phyloP scores from a whole-genome alignment of 305 asterid genomes.

The Solanum hybrid region DNA sequence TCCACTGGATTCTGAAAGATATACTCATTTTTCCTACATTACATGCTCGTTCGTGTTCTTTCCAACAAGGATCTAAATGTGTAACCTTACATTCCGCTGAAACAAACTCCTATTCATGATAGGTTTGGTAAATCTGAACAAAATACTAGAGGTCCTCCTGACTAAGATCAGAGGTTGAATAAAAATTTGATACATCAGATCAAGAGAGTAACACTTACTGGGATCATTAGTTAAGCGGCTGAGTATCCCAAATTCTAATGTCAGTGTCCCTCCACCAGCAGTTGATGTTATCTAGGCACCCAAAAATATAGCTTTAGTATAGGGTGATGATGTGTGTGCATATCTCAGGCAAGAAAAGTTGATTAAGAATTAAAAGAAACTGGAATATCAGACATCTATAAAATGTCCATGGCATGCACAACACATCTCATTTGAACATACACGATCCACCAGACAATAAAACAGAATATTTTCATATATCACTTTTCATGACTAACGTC shows the following conservation, averaged over 20 bases:
- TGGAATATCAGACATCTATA: not conserved
- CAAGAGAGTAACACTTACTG: constrained; percentile 32
- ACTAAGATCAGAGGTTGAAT: not conserved
- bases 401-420: not conserved
- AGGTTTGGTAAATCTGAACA: not conserved
- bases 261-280: constrained; percentile 98
- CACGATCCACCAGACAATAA: not conserved
- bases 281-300: constrained; percentile 79
- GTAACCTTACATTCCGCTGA: not conserved
- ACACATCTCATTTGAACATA: not conserved
- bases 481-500: not conserved
- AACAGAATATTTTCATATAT: not conserved
- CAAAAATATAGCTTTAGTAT: constrained; percentile 3
- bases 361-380: not conserved
- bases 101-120: not conserved
- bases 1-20: not conserved
- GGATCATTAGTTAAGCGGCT: constrained; percentile 92
- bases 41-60: not conserved
- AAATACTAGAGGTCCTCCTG: not conserved
- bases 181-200: not conserved
- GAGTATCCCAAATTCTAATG: constrained; percentile 91
- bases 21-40: not conserved
- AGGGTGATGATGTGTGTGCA: not conserved
- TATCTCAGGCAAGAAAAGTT: not conserved
- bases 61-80: not conserved